Evolutionary conservation across 139 green algal genomes (phyloP).

Genomic region (Astrephomene gubernaculifera): DNA sequence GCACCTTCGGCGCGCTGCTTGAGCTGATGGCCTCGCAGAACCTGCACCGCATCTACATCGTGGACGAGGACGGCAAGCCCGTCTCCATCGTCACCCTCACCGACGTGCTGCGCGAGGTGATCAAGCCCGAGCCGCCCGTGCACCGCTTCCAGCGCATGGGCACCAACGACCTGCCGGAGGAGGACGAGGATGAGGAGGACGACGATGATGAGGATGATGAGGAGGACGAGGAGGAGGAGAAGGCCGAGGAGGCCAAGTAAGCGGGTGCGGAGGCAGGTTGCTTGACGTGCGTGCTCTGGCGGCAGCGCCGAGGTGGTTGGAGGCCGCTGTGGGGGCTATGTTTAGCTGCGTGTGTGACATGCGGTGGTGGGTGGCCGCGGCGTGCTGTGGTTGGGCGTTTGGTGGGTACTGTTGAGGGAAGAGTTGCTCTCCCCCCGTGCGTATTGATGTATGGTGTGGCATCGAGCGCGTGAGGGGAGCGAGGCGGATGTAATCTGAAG

Average conservation of each 20-base stretch:
- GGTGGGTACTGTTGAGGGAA: too few relatives aligned
- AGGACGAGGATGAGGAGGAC: conserved; percentile 36
- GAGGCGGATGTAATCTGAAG: too few relatives aligned
- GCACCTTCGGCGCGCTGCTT: conserved; percentile 56
- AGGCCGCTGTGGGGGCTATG: too few relatives aligned
- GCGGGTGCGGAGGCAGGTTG: too few relatives aligned
- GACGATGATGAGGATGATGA: conserved; percentile 40
- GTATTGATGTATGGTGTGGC: too few relatives aligned
- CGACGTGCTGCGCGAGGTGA: conserved; percentile 60
- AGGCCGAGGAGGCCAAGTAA: background rate
- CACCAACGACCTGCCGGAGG: conserved; percentile 30
- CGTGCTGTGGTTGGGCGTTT: too few relatives aligned
- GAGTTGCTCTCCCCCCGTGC: too few relatives aligned
- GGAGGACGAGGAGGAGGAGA: conserved; percentile 6
- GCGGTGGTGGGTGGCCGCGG: too few relatives aligned
- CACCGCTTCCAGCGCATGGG: conserved; percentile 43
- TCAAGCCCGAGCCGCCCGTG: conserved; percentile 41
- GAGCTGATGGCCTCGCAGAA: conserved; percentile 36
- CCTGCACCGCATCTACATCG: conserved; percentile 68
- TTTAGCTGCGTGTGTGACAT: too few relatives aligned
- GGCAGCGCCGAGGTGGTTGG: too few relatives aligned
- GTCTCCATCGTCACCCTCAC: conserved; percentile 65
- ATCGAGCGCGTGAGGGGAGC: too few relatives aligned
- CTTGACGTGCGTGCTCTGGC: too few relatives aligned
- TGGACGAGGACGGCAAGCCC: conserved; percentile 52